Evolutionary conservation across 2,329 filamentous ascomycete species (phyloP), one percentile per base, ranked within the genome.

Genomic region (Exophiala dermatitidis): DNA sequence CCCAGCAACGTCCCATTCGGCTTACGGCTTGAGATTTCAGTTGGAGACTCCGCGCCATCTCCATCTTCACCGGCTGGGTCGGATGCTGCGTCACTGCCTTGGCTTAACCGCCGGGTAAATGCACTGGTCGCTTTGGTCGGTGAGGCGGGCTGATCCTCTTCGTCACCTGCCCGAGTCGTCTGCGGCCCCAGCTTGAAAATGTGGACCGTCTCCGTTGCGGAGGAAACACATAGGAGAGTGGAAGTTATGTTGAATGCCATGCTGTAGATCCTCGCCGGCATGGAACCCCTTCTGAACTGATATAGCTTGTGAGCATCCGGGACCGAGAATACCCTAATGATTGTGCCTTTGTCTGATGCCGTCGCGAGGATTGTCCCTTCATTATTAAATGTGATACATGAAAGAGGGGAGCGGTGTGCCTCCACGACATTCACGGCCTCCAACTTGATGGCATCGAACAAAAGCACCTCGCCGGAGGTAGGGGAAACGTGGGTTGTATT

Each of bases 201-300:
- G 68, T 98, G 93, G 6, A 98, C 85, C 0, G 93, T 98, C 65
- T 98, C 93, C 0, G 90, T 95, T 1, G 90, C 90, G 2, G 91
- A 97, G 3, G 93, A 97, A 38, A 98, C 90, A 65, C 90, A 96
- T 34, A 98, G 80, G 7, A 98, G 77, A 1, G 90, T 95, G 2
- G 90, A 95, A 54, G 87, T 90, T 46, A 90, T 84, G 69, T 98
- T 98, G 73, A 98, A 98, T 1, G 90, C 95, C 90, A 98, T 96
- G 80, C 90, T 95, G 73, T 90, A 96, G 63, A 98, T 98, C 38
- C 88, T 86, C 1, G 90, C 90, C 0, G 93, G 93, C 70, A 96
- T 96, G 2, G 91, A 96, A 41, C 93, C 93, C 60, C 93, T 83
- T 55, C 93, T 83, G 72, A 98, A 98, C 68, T 98, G 91, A 69